Evolutionary conservation across 2,329 filamentous ascomycete genomes (phyloP).

Genomic region (Fusarium guadeloupense): DNA sequence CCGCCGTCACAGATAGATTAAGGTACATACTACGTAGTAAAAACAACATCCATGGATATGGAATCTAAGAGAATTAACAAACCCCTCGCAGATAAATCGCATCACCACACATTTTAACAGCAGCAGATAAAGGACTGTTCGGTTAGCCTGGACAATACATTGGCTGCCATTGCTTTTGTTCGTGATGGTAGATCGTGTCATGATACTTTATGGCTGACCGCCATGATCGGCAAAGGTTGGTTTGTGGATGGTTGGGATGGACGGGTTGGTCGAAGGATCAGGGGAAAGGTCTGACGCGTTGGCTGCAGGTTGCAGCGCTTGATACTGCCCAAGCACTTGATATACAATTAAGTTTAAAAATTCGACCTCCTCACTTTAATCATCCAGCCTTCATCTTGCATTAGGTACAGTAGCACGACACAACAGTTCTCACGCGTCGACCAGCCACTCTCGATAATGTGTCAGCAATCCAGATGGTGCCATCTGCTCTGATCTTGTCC

Average conservation of each 20-base stretch:
- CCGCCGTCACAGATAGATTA: conserved; percentile 20
- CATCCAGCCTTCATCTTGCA: conserved; percentile 15
- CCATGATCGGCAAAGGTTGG: conserved; percentile 5
- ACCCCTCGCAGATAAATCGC: conserved; percentile 28
- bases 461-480: neutral
- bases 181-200: conserved; percentile 9
- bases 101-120: conserved; percentile 34
- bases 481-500: neutral
- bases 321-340: neutral
- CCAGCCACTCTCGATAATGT: conserved; percentile 14
- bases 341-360: neutral
- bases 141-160: conserved; percentile 20
- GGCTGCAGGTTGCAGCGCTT: neutral
- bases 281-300: conserved; percentile 8
- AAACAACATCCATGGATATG: too few species aligned
- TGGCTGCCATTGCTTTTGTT: neutral
- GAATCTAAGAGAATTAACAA: too few species aligned
- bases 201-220: conserved; percentile 10
- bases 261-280: neutral
- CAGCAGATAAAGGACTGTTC: conserved; percentile 24
- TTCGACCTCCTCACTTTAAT: conserved; percentile 17
- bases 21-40: conserved; percentile 19
- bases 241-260: conserved; percentile 18
- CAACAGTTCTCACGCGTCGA: neutral
- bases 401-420: neutral